Evolutionary conservation across 352 stramenopile species (phyloP).

Genomic region (Globisporangium takayamanum): DNA sequence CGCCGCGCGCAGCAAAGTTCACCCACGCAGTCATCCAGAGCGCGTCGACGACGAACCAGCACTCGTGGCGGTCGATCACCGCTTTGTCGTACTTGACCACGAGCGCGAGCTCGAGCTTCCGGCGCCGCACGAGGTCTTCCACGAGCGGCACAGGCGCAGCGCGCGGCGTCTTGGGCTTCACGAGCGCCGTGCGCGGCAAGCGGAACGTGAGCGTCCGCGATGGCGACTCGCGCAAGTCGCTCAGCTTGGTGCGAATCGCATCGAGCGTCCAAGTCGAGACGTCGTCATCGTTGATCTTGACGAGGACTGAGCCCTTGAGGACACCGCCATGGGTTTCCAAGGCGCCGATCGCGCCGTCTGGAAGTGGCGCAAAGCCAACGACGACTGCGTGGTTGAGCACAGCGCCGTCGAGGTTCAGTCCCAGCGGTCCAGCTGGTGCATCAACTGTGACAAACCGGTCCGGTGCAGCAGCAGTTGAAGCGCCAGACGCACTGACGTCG

Average conservation of each 20-base stretch:
- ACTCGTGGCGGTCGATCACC: constrained; percentile 56
- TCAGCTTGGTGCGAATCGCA: constrained; percentile 37
- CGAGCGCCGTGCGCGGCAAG: constrained; percentile 16
- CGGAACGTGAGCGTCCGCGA: constrained; percentile 38
- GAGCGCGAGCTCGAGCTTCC: constrained; percentile 49
- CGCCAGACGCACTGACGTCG: constrained; percentile 6
- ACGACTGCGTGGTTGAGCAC: constrained; percentile 37
- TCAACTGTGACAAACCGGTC: constrained; percentile 37
- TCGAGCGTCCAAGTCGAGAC: constrained; percentile 34
- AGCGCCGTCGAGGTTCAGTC: constrained; percentile 43
- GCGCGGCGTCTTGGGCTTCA: constrained; percentile 12
- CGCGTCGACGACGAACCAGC: constrained; percentile 57
- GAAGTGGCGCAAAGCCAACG: constrained; percentile 49
- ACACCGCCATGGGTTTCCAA: constrained; percentile 42
- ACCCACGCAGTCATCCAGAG: constrained; percentile 67
- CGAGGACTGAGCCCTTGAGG: constrained; percentile 32
- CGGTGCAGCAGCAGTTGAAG: neutral
- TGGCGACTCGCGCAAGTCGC: constrained; percentile 20
- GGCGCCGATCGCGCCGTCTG: constrained; percentile 36
- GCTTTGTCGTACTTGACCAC: constrained; percentile 49
- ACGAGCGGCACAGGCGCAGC: constrained; percentile 24
- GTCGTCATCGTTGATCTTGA: constrained; percentile 59
- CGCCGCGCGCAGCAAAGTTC: constrained; percentile 36
- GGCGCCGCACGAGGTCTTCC: constrained; percentile 45
- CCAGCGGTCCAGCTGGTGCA: constrained; percentile 43